A percentile compares a stretch with the other conserved stretches of the same genome.
These are phyloP conservation scores for Ogataea wickerhamii DNA, from an alignment of 805 yeast genomes.

Conservation along the genomic window DNA sequence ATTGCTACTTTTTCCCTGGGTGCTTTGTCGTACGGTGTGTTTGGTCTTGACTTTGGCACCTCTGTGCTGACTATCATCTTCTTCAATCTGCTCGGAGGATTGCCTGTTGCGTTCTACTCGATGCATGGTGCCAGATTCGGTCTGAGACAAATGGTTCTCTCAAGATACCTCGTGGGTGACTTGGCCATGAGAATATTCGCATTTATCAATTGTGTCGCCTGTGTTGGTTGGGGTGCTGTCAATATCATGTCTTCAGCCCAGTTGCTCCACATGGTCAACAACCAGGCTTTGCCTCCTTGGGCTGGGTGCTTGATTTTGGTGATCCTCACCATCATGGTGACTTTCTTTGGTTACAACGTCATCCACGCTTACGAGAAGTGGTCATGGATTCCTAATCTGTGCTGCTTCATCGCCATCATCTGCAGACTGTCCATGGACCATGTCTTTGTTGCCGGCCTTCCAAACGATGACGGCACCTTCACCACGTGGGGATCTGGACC, in stretches of 20 bases:
- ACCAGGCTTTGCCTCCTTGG: constrained; percentile 72
- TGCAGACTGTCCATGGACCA: constrained; percentile 68
- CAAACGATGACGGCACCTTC: constrained; percentile 25
- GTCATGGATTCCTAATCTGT: constrained; percentile 82
- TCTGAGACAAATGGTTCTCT: constrained; percentile 80
- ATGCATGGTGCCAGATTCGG: constrained; percentile 82
- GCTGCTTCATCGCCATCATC: constrained; percentile 72
- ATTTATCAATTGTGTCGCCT: constrained; percentile 72
- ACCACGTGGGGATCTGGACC: constrained; percentile 48
- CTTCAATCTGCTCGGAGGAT: constrained; percentile 67
- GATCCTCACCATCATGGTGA: constrained; percentile 61
- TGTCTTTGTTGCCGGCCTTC: constrained; percentile 53
- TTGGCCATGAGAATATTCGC: constrained; percentile 73
- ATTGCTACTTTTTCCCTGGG: constrained; percentile 82
- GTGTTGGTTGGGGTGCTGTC: constrained; percentile 95
- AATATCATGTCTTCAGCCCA: constrained; percentile 89
- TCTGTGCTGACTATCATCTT: constrained; percentile 63
- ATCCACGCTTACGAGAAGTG: constrained; percentile 81
- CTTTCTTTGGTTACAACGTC: constrained; percentile 80
- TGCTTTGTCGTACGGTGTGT: constrained; percentile 57
- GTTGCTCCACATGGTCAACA: constrained; percentile 71
- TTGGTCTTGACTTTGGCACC: constrained; percentile 71
- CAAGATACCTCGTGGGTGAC: constrained; percentile 77
- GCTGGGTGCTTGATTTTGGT: constrained; percentile 81
- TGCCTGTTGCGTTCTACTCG: constrained; percentile 81